Evolutionary conservation across 179 eudicot genomes (phyloP).

Genomic region (Dionaea muscipula): DNA sequence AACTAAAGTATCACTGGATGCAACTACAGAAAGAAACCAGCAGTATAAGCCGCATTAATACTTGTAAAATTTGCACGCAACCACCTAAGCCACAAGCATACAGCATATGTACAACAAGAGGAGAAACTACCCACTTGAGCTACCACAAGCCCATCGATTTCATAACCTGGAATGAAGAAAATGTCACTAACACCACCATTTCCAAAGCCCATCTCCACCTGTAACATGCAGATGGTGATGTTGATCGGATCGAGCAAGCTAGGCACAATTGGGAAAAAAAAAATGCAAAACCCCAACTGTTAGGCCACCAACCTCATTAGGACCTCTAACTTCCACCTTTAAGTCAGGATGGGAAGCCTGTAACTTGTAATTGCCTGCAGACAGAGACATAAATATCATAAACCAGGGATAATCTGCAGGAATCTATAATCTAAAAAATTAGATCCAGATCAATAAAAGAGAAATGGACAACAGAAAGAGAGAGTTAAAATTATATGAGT

Average conservation of each 20-base stretch:
- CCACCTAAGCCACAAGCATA: neutral
- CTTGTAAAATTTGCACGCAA: too few relatives aligned
- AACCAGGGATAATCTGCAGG: too few relatives aligned
- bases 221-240: constrained; percentile 11
- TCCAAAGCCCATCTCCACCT: constrained; percentile 90
- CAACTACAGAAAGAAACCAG: too few relatives aligned
- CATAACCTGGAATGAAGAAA: constrained; percentile 81
- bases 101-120: constrained; percentile 1
- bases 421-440: too few relatives aligned
- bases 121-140: constrained; percentile 60
- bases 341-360: constrained; percentile 68
- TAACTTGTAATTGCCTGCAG: constrained; percentile 67
- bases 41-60: too few relatives aligned
- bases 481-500: too few relatives aligned
- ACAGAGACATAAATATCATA: constrained; percentile 2
- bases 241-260: neutral
- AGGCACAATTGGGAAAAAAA: neutral
- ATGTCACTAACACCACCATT: constrained; percentile 60
- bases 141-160: constrained; percentile 69
- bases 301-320: constrained; percentile 49
- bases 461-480: too few relatives aligned
- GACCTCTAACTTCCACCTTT: constrained; percentile 59
- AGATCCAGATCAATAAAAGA: too few relatives aligned
- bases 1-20: too few relatives aligned
- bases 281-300: neutral